These are phyloP conservation scores for Nakazawaea wickerhamii DNA, from an alignment of 805 yeast species.

Conservation along the genomic window DNA sequence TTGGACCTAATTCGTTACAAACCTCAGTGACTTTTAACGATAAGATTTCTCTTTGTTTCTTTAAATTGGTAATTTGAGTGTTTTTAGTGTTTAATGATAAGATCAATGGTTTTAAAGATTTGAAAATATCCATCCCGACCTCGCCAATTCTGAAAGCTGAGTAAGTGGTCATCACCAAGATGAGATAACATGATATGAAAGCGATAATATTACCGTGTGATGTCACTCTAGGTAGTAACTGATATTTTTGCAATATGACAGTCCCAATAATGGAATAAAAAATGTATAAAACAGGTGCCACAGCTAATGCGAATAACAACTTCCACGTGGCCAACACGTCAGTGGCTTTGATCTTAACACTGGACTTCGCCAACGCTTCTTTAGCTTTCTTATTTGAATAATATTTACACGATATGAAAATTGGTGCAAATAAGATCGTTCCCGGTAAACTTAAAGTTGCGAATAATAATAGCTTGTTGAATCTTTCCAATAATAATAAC, in stretches of 20 bases:
- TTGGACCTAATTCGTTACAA: constrained; percentile 79
- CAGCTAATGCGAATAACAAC: constrained; percentile 76
- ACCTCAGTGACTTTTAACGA: constrained; percentile 72
- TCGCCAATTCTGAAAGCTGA: constrained; percentile 89
- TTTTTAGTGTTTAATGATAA: constrained; percentile 51
- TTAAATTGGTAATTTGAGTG: constrained; percentile 47
- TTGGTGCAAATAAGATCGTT: constrained; percentile 78
- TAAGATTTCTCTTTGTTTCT: constrained; percentile 54
- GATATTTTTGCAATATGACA: constrained; percentile 10
- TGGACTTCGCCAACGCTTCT: constrained; percentile 76
- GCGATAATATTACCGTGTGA: not conserved
- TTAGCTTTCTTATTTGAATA: constrained; percentile 70
- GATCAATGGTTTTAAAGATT: constrained; percentile 75
- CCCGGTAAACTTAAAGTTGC: constrained; percentile 78
- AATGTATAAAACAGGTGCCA: constrained; percentile 80
- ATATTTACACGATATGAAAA: constrained; percentile 67
- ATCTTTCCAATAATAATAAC: constrained; percentile 51
- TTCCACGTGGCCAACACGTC: constrained; percentile 98
- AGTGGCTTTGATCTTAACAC: constrained; percentile 83
- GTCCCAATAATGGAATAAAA: constrained; percentile 65
- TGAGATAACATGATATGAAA: constrained; percentile 47
- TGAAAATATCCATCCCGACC: constrained; percentile 84
- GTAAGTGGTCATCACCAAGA: constrained; percentile 72
- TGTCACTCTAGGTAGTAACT: not conserved
- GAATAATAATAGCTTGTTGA: constrained; percentile 48